Base-by-base conservation (phyloP, 306 rosid species). In the Vigna hirtella region DNA sequence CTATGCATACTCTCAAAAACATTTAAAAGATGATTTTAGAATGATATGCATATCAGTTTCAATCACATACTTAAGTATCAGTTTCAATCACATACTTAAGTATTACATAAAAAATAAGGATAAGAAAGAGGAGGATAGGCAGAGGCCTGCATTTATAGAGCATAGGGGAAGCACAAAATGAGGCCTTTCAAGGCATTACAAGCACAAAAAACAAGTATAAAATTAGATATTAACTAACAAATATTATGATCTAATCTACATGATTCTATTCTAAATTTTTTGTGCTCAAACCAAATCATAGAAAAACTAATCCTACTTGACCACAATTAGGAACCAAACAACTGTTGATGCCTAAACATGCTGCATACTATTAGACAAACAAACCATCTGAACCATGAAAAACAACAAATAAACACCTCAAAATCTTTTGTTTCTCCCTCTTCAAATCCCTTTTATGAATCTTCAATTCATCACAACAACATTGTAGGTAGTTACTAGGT, bases 391-490 rank as follows among this genome's bases (percentile, higher is more conserved):
- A 5, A 4, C 40, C 7, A 5, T 6, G 40, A 34, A 34, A 34
- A 34, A 4, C 1, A 56, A 34, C 40, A 43, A 78, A 55, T 17
- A 50, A 74, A 48, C 76, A 94, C 98, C 98, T 88, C 82, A 82
- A 64, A 70, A 92, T 77, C 83, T 86, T 90, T 28, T 70, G 84
- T 79, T 86, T 92, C 61, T 87, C 90, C 66, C 75, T 85, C 66
- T 77, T 79, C 91, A 88, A 70, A 66, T 76, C 40, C 66, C 81
- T 82, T 76, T 81, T 66, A 47, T 76, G 84, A 83, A 74, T 81
- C 83, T 73, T 34, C 72, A 73, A 58, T 61, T 78, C 83, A 69
- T 88, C 87, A 65, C 82, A 81, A 65, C 82, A 83, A 73, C 87
- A 87, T 81, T 49, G 83, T 56, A 43, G 48, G 55, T 85, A 55